Percentiles rank a stretch among this genome's conserved stretches.
Evolutionary conservation across 73 alveolate genomes (phyloP).

Genomic region (Paramecium tetraurelia): DNA sequence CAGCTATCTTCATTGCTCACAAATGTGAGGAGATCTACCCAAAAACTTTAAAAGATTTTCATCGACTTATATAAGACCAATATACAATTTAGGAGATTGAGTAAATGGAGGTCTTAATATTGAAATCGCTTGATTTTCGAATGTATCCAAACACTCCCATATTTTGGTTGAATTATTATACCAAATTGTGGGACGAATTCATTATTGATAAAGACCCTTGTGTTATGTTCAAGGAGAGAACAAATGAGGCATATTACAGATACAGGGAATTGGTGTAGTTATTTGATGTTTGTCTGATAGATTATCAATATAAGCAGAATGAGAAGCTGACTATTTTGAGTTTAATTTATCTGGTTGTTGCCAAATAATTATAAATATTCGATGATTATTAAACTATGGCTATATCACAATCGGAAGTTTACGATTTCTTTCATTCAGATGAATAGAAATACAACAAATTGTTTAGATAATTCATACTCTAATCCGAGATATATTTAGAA

Average conservation of each 20-base stretch:
- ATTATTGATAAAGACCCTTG: background rate
- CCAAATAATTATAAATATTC: background rate
- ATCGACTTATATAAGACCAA: background rate
- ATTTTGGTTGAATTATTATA: constrained; percentile 26
- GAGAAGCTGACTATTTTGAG: background rate
- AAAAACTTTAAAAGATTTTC: background rate
- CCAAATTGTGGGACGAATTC: background rate
- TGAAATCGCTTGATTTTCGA: background rate
- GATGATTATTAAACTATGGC: background rate
- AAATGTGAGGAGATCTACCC: constrained; percentile 24
- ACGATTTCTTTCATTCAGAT: background rate
- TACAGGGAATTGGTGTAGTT: background rate
- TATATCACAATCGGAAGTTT: background rate
- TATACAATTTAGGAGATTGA: background rate
- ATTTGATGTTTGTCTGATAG: background rate
- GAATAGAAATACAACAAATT: background rate
- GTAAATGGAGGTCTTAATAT: background rate
- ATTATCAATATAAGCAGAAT: background rate
- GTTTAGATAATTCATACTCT: background rate
- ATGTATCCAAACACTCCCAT: constrained; percentile 33
- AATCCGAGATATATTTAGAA: background rate
- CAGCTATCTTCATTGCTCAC: background rate
- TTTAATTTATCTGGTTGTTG: background rate
- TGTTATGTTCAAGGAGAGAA: background rate
- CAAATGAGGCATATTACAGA: constrained; percentile 9